Evolutionary conservation across 1,284 basidiomycete species (phyloP).

Genomic region (Ceratobasidium sp.): DNA sequence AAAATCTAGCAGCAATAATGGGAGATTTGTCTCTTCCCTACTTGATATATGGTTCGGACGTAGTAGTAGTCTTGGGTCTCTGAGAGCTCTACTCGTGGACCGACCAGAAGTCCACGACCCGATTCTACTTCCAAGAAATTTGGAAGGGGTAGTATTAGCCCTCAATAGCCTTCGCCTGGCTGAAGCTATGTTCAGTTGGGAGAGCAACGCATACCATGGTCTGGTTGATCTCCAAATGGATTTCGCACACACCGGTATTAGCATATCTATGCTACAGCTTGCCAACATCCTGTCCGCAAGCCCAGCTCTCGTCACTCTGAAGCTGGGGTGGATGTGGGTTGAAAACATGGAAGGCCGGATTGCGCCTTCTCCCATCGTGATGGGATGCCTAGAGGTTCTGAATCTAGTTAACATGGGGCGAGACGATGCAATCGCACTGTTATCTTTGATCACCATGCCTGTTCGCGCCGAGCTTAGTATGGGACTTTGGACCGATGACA

Average conservation of each 20-base stretch:
- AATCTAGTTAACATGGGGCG: background rate
- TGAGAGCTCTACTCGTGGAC: background rate
- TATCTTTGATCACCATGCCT: conserved; percentile 4
- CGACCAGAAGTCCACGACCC: background rate
- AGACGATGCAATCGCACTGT: background rate
- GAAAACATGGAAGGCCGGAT: background rate
- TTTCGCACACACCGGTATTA: background rate
- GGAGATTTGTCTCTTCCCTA: background rate
- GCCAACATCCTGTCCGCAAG: background rate
- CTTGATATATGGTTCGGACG: background rate
- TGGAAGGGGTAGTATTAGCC: background rate
- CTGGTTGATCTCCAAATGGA: background rate
- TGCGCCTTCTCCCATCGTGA: background rate
- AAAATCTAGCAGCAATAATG: background rate
- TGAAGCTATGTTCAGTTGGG: background rate
- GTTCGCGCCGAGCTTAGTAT: background rate
- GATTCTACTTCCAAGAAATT: background rate
- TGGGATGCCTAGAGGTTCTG: background rate
- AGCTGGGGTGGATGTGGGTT: background rate
- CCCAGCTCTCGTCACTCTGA: background rate
- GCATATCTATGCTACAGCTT: background rate
- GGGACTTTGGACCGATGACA: too few species aligned
- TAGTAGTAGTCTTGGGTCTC: background rate
- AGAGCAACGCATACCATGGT: background rate
- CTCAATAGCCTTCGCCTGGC: background rate